phyloP scores from a whole-genome alignment of 2,329 filamentous ascomycete genomes.

The Didymella segeticola region DNA sequence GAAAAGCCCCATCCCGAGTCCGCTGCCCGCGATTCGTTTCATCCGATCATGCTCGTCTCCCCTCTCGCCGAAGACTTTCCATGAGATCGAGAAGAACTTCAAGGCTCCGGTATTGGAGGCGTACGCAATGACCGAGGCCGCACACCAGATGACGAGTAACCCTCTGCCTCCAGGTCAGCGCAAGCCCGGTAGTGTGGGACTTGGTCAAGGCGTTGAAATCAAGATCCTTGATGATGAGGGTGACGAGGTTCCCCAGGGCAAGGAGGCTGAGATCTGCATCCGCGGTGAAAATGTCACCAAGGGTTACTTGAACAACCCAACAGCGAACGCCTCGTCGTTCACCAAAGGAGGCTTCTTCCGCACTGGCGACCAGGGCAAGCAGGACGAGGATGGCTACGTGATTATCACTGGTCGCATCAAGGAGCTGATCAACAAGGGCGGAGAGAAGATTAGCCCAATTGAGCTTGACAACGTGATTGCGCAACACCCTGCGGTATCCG shows the following conservation, averaged over 20 bases:
- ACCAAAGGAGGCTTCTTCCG: slow-evolving; percentile 81
- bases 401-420: slow-evolving; percentile 92
- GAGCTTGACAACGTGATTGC: slow-evolving; percentile 84
- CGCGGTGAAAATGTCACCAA: slow-evolving; percentile 81
- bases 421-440: slow-evolving; percentile 89
- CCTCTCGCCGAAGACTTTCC: slow-evolving; percentile 80
- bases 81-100: slow-evolving; percentile 77
- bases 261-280: slow-evolving; percentile 83
- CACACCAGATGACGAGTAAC: slow-evolving; percentile 81
- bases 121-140: slow-evolving; percentile 91
- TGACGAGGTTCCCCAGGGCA: slow-evolving; percentile 70
- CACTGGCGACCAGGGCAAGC: slow-evolving; percentile 84
- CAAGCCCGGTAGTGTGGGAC: slow-evolving; percentile 80
- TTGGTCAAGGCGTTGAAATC: slow-evolving; percentile 84
- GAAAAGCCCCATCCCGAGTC: slow-evolving; percentile 71
- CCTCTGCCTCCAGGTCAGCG: slow-evolving; percentile 69
- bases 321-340: slow-evolving; percentile 77
- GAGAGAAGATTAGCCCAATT: slow-evolving; percentile 88
- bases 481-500: slow-evolving; percentile 73
- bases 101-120: slow-evolving; percentile 84
- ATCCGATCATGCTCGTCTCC: slow-evolving; percentile 88
- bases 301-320: slow-evolving; percentile 83
- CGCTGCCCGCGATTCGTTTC: slow-evolving; percentile 78
- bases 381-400: slow-evolving; percentile 80
- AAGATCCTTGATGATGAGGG: slow-evolving; percentile 76